Evolutionary conservation across 2,329 filamentous ascomycete species (phyloP).

Genomic region (Fusarium sp.): DNA sequence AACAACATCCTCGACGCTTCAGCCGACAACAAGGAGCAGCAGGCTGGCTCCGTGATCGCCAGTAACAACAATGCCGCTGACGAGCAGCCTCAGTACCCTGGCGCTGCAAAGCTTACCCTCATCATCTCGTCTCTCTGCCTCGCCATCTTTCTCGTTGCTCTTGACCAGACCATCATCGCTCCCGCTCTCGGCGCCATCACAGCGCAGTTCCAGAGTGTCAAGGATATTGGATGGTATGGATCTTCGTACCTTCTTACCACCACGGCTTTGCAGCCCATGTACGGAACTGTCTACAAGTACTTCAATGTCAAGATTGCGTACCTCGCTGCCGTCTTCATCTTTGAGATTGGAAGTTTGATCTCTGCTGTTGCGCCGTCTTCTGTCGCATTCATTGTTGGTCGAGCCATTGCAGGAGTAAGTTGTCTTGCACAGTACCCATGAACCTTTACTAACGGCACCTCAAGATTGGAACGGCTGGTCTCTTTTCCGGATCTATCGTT

Average conservation of each 20-base stretch:
- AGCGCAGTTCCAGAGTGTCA: constrained; percentile 54
- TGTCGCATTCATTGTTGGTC: constrained; percentile 61
- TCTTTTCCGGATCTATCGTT: constrained; percentile 62
- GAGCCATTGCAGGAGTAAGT: constrained; percentile 60
- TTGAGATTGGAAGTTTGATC: constrained; percentile 57
- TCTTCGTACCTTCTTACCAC: constrained; percentile 60
- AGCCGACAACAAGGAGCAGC: constrained; percentile 27
- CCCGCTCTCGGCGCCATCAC: constrained; percentile 65
- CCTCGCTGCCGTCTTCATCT: constrained; percentile 55
- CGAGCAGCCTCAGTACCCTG: constrained; percentile 50
- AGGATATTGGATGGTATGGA: constrained; percentile 65
- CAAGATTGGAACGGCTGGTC: constrained; percentile 60
- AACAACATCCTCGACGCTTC: constrained; percentile 34
- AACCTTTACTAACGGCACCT: constrained; percentile 5
- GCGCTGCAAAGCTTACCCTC: constrained; percentile 52
- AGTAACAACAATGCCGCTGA: neutral
- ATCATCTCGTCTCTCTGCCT: constrained; percentile 58
- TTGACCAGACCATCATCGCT: constrained; percentile 64
- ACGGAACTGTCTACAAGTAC: constrained; percentile 61
- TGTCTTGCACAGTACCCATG: neutral
- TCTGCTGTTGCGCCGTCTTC: constrained; percentile 58
- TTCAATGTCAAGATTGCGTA: constrained; percentile 61
- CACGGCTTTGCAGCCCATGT: constrained; percentile 61
- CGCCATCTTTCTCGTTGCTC: constrained; percentile 60
- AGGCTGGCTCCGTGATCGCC: constrained; percentile 7